A percentile compares a stretch with the other conserved stretches of the same genome.
These are phyloP conservation scores for Nicotiana tabacum DNA, from an alignment of 257 asterid species.

Conservation along the genomic window DNA sequence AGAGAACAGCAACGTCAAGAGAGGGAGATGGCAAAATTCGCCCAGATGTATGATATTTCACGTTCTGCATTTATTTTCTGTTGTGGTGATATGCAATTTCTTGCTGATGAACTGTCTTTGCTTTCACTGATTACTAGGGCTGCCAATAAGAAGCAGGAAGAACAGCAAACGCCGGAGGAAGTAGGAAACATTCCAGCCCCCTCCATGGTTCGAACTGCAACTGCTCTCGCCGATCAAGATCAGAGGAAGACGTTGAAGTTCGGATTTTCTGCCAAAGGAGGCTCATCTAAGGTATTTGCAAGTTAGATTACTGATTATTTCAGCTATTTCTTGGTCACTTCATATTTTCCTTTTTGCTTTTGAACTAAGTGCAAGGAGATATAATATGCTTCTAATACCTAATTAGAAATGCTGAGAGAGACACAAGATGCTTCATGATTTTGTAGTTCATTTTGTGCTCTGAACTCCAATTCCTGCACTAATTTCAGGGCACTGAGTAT, in stretches of 20 bases:
- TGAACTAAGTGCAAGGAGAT: background rate
- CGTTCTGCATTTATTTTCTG: background rate
- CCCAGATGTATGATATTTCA: constrained; percentile 53
- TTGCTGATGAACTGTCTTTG: background rate
- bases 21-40: constrained; percentile 85
- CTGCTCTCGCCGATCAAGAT: constrained; percentile 85
- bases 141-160: constrained; percentile 66
- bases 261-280: constrained; percentile 79
- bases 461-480: background rate
- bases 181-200: constrained; percentile 25
- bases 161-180: constrained; percentile 60
- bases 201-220: constrained; percentile 45
- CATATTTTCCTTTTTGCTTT: background rate
- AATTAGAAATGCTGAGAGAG: background rate
- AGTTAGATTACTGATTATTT: background rate
- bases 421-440: background rate
- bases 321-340: background rate
- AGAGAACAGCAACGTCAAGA: constrained; percentile 93
- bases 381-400: background rate
- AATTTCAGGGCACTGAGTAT: background rate
- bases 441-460: background rate
- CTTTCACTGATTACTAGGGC: constrained; percentile 47
- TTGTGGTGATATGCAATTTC: background rate
- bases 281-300: constrained; percentile 50
- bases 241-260: constrained; percentile 83